Evolutionary conservation across 2,329 filamentous ascomycete species (phyloP).

Genomic region (Coniochaeta sp.): DNA sequence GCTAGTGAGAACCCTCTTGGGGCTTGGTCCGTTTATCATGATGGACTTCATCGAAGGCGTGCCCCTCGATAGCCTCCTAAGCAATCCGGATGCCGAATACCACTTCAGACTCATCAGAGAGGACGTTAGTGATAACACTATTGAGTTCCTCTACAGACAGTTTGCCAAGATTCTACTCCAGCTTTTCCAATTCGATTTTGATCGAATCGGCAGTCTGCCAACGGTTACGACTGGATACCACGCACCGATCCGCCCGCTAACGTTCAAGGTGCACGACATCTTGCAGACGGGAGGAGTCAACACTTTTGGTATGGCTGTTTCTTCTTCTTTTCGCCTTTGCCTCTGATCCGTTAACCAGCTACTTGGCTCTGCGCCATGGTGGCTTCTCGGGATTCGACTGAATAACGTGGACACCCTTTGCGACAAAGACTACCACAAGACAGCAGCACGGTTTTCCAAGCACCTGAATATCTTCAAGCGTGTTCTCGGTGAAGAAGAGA

Average conservation of each 20-base stretch:
- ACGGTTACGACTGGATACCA: constrained; percentile 9
- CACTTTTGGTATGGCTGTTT: constrained; percentile 4
- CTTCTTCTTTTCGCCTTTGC: too few species aligned
- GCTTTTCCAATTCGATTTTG: constrained; percentile 21
- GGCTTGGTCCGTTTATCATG: neutral
- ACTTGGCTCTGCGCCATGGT: too few species aligned
- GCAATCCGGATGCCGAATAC: neutral
- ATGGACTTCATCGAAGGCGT: constrained; percentile 1
- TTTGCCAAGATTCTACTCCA: constrained; percentile 18
- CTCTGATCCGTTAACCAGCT: too few species aligned
- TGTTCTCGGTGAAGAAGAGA: too few species aligned
- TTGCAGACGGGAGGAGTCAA: constrained; percentile 22
- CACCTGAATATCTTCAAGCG: too few species aligned
- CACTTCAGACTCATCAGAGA: constrained; percentile 11
- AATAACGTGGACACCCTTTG: too few species aligned
- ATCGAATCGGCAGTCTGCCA: constrained; percentile 19
- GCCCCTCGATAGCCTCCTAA: neutral
- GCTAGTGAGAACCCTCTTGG: constrained; percentile 1
- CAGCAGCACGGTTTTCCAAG: too few species aligned
- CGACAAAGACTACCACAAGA: too few species aligned
- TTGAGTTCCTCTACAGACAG: constrained; percentile 10
- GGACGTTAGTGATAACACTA: constrained; percentile 17
- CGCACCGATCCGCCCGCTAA: constrained; percentile 18
- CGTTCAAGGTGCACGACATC: constrained; percentile 24
- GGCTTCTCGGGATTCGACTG: too few species aligned